These are phyloP conservation scores for Xylaria intraflava DNA, from an alignment of 495 filamentous ascomycete species.

Conservation along the genomic window DNA sequence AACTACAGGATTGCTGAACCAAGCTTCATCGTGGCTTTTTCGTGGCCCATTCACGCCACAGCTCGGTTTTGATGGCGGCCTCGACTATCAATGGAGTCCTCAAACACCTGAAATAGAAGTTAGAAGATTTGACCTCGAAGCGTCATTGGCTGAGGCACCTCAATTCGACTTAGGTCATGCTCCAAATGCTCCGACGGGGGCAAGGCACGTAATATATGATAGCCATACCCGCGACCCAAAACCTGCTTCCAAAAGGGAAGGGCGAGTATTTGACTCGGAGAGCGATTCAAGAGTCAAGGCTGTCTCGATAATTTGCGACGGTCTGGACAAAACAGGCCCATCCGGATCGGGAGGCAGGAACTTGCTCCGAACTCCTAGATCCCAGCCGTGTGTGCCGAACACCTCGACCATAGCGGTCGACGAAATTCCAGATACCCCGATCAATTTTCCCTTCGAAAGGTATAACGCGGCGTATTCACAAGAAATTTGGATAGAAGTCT, in stretches of 20 bases:
- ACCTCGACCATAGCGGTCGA: neutral
- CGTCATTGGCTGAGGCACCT: neutral
- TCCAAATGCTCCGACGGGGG: neutral
- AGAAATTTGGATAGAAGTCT: neutral
- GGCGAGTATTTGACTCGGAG: conserved; percentile 14
- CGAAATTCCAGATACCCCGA: neutral
- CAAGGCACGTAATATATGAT: neutral
- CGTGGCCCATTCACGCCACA: conserved; percentile 29
- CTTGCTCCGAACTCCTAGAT: neutral
- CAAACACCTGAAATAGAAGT: conserved; percentile 7
- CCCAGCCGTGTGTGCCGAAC: neutral
- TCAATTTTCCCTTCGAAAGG: neutral
- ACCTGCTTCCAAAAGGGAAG: conserved; percentile 16
- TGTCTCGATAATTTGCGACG: neutral
- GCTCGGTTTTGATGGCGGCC: conserved; percentile 27
- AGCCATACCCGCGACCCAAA: neutral
- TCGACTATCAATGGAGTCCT: conserved; percentile 29
- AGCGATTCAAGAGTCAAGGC: neutral
- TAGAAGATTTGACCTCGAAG: conserved; percentile 14
- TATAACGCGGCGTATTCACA: neutral
- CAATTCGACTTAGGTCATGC: neutral
- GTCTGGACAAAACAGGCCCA: neutral
- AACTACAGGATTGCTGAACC: conserved; percentile 22
- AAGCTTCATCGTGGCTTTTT: conserved; percentile 20
- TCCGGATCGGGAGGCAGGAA: neutral